Base-by-base conservation (phyloP, 2,329 filamentous ascomycete species). In the Gaeumannomyces tritici region DNA sequence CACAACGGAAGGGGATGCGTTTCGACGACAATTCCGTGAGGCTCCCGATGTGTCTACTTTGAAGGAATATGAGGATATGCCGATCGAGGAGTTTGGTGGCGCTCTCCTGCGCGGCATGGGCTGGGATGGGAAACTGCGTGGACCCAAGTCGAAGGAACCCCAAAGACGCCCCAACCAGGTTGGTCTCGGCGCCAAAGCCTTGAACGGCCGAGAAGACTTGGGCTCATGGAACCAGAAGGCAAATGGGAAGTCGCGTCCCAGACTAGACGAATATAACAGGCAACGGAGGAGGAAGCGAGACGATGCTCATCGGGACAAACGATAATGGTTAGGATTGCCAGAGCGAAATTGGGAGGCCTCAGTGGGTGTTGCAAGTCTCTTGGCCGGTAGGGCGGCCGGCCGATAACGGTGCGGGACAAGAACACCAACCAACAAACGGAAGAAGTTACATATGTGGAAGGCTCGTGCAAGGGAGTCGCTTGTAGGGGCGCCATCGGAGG, bases 11-110 rank as follows among this genome's bases (percentile, higher is more conserved):
- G 79, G 83, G 66, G 87, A 89, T 64, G 86, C 86, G 3, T 93
- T 91, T 69, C 79, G 80, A 35, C 82, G 84, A 29, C 90, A 93
- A 71, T 83, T 93, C 33, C 80, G 83, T 15, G 78, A 83, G 29
- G 88, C 91, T 1, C 92, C 91, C 1, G 89, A 91, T 27, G 81
- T 85, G 33, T 88, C 91, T 4, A 90, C 87, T 0, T 77, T 96
- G 24, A 89, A 90, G 42, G 91, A 95, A 69, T 98, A 98, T 75
- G 88, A 89, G 63, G 87, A 89, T 15, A 89, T 96, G 65, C 93
- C 95, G 0, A 91, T 98, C 21, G 93, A 97, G 68, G 92, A 97
- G 69, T 99, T 98, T 67, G 95, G 95, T 9, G 89, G 92, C 24
- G 92, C 93, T 0, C 80, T 98, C 66, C 81, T 99, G 47, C 86